Base-by-base conservation (phyloP, 2,329 filamentous ascomycete genomes). In the Colletotrichum tropicicola region DNA sequence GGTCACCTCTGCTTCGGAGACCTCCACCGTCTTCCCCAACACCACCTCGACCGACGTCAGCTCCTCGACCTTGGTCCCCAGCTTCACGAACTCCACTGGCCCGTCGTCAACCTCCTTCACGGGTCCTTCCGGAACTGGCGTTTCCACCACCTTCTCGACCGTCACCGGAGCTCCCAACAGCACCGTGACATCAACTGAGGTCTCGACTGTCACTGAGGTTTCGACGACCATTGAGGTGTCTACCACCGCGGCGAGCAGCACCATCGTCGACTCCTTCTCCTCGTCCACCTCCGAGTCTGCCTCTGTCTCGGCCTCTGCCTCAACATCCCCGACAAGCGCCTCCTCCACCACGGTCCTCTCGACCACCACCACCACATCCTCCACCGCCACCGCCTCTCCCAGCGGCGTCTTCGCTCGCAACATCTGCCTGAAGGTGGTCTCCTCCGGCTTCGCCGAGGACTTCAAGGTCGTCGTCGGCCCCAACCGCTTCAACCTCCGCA, bases 351-450 rank as follows among this genome's bases (percentile, higher is more conserved):
- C 21, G 13, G n/a, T 25, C 27, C 19, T 21, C 44, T 8, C 32
- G 2, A 23, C 55, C 4, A 17, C 43, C 21, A 3, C 28, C 2
- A 17, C 30, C 19, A 15, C 32, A n/a, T 30, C 51, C 43, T 41
- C 59, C 35, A 28, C 45, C 2, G 47, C 61, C 10, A 30, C 57
- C 21, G 23, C 61, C 15, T 35, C 57, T 3, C 19, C 61, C 2
- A 60, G 25, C 39, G 39, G 27, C 27, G 5, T 27, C 56, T 47
- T 64, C 43, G 21, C 35, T 43, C 44, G 44, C 21, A 64, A 64
- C 60, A 19, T 65, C 61, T 65, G 61, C 61, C 44, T 65, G 28
- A 61, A 30, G 57, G 61, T 61, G 6, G 21, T 23, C 17, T 17
- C 17, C 9, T 7, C 41, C 43, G 49, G 49, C 28, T 27, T 39